A percentile compares a stretch with the other conserved stretches of the same genome.
Conservation (phyloP, 495 filamentous ascomycete genomes). For the Tuber magnatum region DNA sequence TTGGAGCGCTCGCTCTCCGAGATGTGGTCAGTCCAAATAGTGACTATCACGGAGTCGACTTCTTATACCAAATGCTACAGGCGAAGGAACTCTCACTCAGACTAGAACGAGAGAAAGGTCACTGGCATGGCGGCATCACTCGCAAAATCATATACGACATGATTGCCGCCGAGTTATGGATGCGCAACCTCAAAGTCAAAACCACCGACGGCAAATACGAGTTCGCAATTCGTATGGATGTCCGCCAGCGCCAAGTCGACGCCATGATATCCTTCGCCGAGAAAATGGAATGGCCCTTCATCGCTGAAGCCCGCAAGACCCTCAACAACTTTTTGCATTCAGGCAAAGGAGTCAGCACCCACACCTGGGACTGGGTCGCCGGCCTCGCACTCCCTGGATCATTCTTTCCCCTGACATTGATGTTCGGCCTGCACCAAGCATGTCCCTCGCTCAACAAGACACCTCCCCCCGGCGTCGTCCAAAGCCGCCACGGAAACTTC, state of each 20-base stretch:
- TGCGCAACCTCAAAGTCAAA: background rate
- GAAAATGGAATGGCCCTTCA: background rate
- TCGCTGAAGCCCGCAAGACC: background rate
- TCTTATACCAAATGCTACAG: background rate
- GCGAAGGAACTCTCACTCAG: background rate
- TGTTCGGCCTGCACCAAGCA: background rate
- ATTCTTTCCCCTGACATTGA: background rate
- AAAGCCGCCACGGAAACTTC: background rate
- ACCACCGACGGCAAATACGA: background rate
- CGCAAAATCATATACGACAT: background rate
- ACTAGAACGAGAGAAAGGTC: background rate
- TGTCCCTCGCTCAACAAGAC: background rate
- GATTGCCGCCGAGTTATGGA: background rate
- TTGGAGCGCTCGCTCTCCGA: background rate
- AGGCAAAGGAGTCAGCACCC: background rate
- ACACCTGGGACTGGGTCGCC: background rate
- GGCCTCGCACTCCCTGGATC: background rate
- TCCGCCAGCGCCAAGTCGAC: background rate
- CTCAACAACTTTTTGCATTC: background rate
- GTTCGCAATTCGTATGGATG: background rate
- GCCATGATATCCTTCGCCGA: background rate
- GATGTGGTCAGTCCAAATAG: background rate
- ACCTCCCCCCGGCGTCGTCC: background rate
- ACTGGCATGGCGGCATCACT: background rate
- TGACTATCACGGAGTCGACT: background rate